phyloP scores from a whole-genome alignment of 2,329 filamentous ascomycete species.

The Sporothrix pallida region DNA sequence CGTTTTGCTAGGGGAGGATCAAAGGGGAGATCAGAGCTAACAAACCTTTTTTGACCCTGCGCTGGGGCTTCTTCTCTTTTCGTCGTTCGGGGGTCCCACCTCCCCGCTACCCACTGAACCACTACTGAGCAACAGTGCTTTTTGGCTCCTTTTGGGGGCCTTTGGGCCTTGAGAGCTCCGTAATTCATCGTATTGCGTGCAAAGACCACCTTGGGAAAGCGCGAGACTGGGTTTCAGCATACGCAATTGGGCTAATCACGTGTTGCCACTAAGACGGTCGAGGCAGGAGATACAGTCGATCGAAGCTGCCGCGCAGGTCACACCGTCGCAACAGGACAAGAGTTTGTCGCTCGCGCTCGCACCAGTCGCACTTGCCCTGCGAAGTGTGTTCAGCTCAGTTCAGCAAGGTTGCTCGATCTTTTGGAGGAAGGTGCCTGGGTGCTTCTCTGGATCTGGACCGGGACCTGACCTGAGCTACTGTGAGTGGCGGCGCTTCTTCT shows the following conservation, averaged over 20 bases:
- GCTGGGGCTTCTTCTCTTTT: no score
- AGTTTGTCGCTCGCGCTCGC: not conserved
- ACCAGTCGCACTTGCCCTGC: constrained; percentile 6
- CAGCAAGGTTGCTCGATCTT: no score
- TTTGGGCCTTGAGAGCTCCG: no score
- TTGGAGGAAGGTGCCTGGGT: no score
- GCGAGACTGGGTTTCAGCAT: no score
- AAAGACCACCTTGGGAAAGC: no score
- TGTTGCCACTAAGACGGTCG: constrained; percentile 17
- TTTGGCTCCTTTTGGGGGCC: no score
- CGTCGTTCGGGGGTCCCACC: not conserved
- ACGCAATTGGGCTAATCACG: constrained; percentile 11
- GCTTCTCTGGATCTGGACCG: no score
- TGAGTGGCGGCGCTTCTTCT: constrained; percentile 8
- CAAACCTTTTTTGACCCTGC: not conserved
- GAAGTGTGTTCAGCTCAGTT: no score
- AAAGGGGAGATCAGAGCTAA: not conserved
- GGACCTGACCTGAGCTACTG: not conserved
- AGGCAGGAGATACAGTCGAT: constrained; percentile 20
- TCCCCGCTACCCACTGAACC: constrained; percentile 8
- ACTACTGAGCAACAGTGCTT: not conserved
- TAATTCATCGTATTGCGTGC: no score
- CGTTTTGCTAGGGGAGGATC: not conserved
- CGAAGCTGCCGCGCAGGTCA: not conserved
- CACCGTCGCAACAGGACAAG: no score